Base-by-base conservation (phyloP, 177 flowering plant genomes). In the Telopea speciosissima region DNA sequence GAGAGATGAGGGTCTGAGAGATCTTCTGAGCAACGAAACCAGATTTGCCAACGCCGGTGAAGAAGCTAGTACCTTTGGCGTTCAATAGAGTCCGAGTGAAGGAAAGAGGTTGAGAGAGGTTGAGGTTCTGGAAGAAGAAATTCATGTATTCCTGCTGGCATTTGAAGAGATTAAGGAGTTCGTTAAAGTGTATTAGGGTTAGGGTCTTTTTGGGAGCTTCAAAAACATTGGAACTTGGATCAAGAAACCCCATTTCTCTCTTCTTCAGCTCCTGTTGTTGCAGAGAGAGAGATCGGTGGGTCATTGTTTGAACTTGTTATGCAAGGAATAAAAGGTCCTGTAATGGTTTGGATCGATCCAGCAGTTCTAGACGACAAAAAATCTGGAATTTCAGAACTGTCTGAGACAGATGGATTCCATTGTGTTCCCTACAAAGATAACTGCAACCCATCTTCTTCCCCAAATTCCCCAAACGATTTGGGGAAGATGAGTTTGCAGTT, bases 41-140 rank as follows among this genome's bases (percentile, higher is more conserved):
- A 10, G 97, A 93, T 71, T 96, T 96, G 0, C 98, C 98, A 73
- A 95, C 94, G 75, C 99, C 99, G 72, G 97, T 75, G 87, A 95
- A 89, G 84, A 88, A 91, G 63, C 90, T 85, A 60, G 93, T 85
- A 73, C 96, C 96, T 31, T 36, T 24, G 66, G 86, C 62, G 24
- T 78, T 67, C 67, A 91, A 79, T 62, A 95, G 91, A 58, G 87
- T 76, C 56, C 81, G 85, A 9, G 97, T 86, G 87, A 94, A 95
- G 21, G 76, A 21, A 0, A 87, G 83, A 84, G 97, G 85, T 76
- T 91, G 91, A 59, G 93, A 63, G 40, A 85, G 85, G 63, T 87
- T 83, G 45, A 94, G 90, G 77, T 90, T 84, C 17, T 86, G 83
- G 84, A 94, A 94, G 86, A 94, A 92, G 84, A 67, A 81, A 71